Base-by-base conservation (phyloP, 257 asterid species). In the Plantago elongata region DNA sequence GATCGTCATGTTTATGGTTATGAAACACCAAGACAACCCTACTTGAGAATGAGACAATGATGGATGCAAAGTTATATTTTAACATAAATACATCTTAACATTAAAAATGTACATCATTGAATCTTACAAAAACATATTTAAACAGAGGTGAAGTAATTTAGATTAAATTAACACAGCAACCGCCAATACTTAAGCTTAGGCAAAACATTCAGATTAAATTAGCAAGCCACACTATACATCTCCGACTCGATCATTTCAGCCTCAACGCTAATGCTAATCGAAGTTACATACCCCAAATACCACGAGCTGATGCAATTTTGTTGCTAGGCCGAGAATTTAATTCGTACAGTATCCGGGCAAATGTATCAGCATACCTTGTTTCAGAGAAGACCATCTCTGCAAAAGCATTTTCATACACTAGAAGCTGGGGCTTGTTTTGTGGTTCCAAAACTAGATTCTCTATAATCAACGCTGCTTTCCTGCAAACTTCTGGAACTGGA, bases 391-490 rank as follows among this genome's bases (percentile, higher is more conserved):
- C 91, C 85, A 93, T 84, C 45, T 93, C 99, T 1, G 96, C 96
- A 40, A 93, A 93, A 27, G 95, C 92, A 49, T 89, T 87, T 62
- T 93, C 97, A 61, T 83, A 84, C 0, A 82, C 87, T 5, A 87
- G 77, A 65, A 93, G 87, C 51, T 70, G 65, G 27, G 94, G 87
- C 73, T 89, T 86, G 84, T 89, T 89, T 78, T 93, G 99, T n/a
- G 99, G 99, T 85, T 93, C 99, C 64, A 92, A 68, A 18, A 84
- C 99, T 6, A 92, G 88, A 75, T 83, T 87, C 78, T 93, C 99
- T 78, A 93, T 67, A 65, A 89, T 87, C 62, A 88, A 66, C 40
- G 96, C 83, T 9, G 95, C 95, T 78, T 93, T 93, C 69, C 97
- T 72, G 75, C 99, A 93, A 42, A 93, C 85, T 84, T 93, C 99